Evolutionary conservation across 1,284 basidiomycete genomes (phyloP).

Genomic region (Cutaneotrichosporon mucoides): DNA sequence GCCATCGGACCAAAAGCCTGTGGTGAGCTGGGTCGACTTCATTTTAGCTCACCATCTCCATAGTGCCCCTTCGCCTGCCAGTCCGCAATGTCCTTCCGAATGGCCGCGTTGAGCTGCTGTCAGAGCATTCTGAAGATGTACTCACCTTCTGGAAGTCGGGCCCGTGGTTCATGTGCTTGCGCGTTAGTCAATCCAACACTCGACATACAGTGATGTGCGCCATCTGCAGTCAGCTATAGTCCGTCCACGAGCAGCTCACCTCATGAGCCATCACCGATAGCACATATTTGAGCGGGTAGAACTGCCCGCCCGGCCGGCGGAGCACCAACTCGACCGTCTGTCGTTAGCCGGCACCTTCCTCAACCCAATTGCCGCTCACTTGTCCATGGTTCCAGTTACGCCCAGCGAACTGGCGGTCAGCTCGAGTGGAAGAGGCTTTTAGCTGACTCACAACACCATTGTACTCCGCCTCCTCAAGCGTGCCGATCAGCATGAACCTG

Average conservation of each 20-base stretch:
- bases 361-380: constrained; percentile 13
- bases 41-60: constrained; percentile 43
- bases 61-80: constrained; percentile 43
- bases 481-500: constrained; percentile 42
- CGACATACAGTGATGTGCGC: constrained; percentile 43
- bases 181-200: too few relatives aligned
- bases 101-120: constrained; percentile 39
- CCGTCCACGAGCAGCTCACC: constrained; percentile 21
- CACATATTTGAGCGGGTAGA: constrained; percentile 44
- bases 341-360: not conserved
- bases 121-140: not conserved
- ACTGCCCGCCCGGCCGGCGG: constrained; percentile 40
- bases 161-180: constrained; percentile 49
- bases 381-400: constrained; percentile 51
- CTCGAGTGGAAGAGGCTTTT: not conserved
- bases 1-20: constrained; percentile 47
- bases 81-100: constrained; percentile 39
- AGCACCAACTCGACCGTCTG: constrained; percentile 48
- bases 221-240: constrained; percentile 31
- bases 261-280: constrained; percentile 49
- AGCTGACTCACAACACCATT: constrained; percentile 40
- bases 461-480: constrained; percentile 45
- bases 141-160: constrained; percentile 44
- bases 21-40: not conserved
- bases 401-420: constrained; percentile 39